Conservation (phyloP, 345 rosid species). For the Brassica cretica region DNA sequence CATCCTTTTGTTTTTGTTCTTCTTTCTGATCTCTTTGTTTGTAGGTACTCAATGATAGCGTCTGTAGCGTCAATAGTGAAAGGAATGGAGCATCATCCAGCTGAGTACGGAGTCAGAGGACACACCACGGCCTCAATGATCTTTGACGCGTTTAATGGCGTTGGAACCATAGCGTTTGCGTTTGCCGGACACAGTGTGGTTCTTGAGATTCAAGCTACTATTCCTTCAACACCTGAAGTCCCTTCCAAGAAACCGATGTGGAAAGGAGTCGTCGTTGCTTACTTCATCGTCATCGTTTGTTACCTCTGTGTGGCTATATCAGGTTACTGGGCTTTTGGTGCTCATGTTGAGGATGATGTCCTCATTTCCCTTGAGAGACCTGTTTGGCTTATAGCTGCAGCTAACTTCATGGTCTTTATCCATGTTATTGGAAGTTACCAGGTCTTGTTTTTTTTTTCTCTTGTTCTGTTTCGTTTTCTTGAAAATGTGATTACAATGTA, state of each 20-base stretch:
- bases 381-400: constrained; percentile 46
- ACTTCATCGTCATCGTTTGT: constrained; percentile 47
- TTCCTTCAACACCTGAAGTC: constrained; percentile 54
- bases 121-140: constrained; percentile 24
- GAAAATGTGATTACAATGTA: background rate
- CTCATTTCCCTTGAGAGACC: constrained; percentile 54
- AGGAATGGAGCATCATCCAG: constrained; percentile 34
- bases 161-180: constrained; percentile 61
- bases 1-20: background rate
- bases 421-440: constrained; percentile 65
- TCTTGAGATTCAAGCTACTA: constrained; percentile 67
- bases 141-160: constrained; percentile 42
- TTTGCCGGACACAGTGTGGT: constrained; percentile 67
- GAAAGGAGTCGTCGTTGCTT: constrained; percentile 56
- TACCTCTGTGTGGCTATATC: constrained; percentile 46
- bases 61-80: constrained; percentile 34
- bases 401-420: constrained; percentile 52
- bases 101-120: constrained; percentile 39
- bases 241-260: constrained; percentile 65
- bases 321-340: constrained; percentile 58
- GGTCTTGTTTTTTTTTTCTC: constrained; percentile 30
- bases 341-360: constrained; percentile 49
- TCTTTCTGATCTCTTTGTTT: background rate
- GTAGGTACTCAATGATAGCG: constrained; percentile 40
- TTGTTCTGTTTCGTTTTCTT: background rate